Conservation (phyloP, 2,329 filamentous ascomycete species). For the Scorias spongiosa region DNA sequence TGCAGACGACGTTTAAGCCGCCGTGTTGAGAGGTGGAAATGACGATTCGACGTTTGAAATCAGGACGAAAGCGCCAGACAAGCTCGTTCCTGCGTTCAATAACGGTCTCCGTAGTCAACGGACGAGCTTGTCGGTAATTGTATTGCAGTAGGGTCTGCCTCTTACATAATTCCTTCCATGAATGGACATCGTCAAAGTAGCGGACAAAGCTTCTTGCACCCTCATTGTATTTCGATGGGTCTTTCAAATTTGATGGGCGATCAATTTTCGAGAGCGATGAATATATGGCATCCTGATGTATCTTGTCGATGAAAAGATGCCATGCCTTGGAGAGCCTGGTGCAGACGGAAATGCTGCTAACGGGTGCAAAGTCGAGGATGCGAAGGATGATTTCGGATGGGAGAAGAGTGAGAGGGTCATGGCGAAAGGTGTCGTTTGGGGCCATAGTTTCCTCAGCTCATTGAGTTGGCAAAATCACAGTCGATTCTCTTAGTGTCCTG, state of each 20-base stretch:
- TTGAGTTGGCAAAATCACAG: too few relatives aligned
- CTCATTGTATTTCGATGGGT: conserved; percentile 18
- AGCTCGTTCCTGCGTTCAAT: conserved; percentile 27
- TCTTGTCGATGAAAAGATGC: conserved; percentile 28
- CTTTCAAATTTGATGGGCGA: conserved; percentile 14
- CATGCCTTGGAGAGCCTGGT: conserved; percentile 22
- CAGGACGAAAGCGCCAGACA: conserved; percentile 32
- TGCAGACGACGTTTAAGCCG: conserved; percentile 31
- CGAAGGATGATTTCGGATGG: conserved; percentile 28
- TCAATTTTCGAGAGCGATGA: conserved; percentile 18
- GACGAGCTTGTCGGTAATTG: conserved; percentile 24
- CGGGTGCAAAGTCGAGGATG: conserved; percentile 24
- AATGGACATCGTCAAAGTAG: conserved; percentile 19
- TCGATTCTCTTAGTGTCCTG: too few relatives aligned
- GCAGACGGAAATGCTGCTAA: conserved; percentile 22
- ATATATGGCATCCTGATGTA: conserved; percentile 29
- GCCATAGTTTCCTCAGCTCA: not conserved
- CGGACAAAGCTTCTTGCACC: conserved; percentile 16
- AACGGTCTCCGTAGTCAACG: conserved; percentile 24
- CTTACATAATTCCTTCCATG: conserved; percentile 32
- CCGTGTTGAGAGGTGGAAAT: conserved; percentile 31
- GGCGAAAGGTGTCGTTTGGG: not conserved
- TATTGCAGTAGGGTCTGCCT: conserved; percentile 24
- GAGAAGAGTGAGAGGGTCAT: conserved; percentile 15
- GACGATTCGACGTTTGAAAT: conserved; percentile 32